Base-by-base conservation (phyloP, 352 stramenopile species). In the Phytophthora sansomeana region DNA sequence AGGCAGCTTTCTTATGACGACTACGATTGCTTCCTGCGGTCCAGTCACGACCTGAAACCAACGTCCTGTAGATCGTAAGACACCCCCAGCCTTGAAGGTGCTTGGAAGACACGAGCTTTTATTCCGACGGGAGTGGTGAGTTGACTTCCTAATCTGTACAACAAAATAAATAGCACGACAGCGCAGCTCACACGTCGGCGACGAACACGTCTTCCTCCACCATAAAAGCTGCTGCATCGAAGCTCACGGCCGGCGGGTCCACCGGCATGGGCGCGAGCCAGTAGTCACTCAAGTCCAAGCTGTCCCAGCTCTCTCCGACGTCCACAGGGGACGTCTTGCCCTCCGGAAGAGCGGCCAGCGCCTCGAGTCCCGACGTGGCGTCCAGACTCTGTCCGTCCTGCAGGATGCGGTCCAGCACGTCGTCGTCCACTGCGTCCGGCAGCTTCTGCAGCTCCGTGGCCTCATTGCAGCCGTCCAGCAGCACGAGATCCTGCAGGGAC, bases 241-340 rank as follows among this genome's bases (percentile, higher is more conserved):
- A 74, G 59, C 49, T 72, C 50, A 57, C 10, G 6, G 16, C 19
- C 29, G 58, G 52, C 21, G 64, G 65, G 9, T 78, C 65, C 6
- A 39, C 14, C 33, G 73, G 54, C 19, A 43, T 42, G 10, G 60
- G 21, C 6, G 28, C 47, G 16, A 75, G 43, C 69, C 73, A 81
- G 21, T 67, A 74, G 33, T 66, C 69, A 43, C 59, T 50, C 39
- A 75, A 57, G 36, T 78, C 69, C 16, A 78, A 29, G 16, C 33
- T 58, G 32, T 70, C 65, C 73, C 73, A 81, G 58, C 38, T 67
- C 53, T 76, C 73, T 1, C 69, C 58, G 5, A 81, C 69, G 36
- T 81, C 69, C 17, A 81, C 69, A 11, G 73, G 73, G n/a, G 73
- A 81, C n/a, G 69, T 78, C 42, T 72, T 76, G 28, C 65, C 58